These are phyloP conservation scores for Gossypium raimondii DNA, from an alignment of 345 rosid genomes.

Conservation along the genomic window DNA sequence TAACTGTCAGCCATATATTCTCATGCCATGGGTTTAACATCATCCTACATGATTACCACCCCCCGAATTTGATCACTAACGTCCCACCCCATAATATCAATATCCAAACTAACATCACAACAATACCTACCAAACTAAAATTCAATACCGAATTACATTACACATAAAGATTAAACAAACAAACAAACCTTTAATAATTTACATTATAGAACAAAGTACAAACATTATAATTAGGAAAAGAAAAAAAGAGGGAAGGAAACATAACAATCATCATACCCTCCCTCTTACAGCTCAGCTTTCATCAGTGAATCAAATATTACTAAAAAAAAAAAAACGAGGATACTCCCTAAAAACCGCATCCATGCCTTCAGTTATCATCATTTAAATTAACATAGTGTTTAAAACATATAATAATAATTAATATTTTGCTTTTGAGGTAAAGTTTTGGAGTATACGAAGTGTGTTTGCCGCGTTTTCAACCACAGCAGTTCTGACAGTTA, in stretches of 20 bases:
- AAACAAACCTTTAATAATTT: background rate
- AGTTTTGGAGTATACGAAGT: conserved; percentile 16
- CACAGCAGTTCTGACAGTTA: conserved; percentile 11
- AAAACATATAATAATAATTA: background rate
- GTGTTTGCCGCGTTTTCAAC: conserved; percentile 19
- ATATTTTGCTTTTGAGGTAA: background rate
- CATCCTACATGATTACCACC: too few species aligned
- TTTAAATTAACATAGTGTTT: conserved; percentile 4
- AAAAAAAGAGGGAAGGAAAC: background rate
- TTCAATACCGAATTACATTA: background rate
- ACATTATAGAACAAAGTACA: background rate
- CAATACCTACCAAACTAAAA: too few species aligned
- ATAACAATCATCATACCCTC: conserved; percentile 21
- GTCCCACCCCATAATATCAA: too few species aligned
- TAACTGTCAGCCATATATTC: too few species aligned
- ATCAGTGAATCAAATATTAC: conserved; percentile 22
- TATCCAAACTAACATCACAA: too few species aligned
- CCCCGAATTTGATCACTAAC: too few species aligned
- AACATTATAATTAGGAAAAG: background rate
- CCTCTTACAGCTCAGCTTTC: conserved; percentile 28
- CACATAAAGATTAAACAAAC: background rate
- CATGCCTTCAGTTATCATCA: conserved; percentile 24
- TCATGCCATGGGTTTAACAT: too few species aligned
- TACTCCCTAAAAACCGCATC: conserved; percentile 62
- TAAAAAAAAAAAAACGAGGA: conserved; percentile 37